Evolutionary conservation across 495 filamentous ascomycete genomes (phyloP), one percentile per base, ranked within the genome.

Genomic region (Margaritispora aquatica): DNA sequence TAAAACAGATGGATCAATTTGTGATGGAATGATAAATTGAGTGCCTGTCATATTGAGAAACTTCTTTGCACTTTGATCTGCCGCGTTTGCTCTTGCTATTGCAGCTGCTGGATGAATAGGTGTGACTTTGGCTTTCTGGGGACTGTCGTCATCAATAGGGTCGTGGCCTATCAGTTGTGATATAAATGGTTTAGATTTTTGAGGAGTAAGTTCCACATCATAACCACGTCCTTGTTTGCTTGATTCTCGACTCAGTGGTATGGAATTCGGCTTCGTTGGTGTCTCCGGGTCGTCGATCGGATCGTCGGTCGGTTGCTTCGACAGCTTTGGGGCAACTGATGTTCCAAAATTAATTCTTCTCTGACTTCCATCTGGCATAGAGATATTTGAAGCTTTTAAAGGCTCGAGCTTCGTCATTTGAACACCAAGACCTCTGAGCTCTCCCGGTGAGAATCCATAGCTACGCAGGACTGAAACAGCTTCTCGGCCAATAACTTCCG

Each of bases 321-420:
- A 19, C 26, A 48, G 26, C 34, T 59, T 61, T 50, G 53, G 51
- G 21, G 63, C 26, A 34, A 46, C 38, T 22, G 57, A 51, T 23
- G 44, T 34, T 9, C 59, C 58, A 56, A 68, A 68, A 46, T 54
- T 63, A 34, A 68, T 63, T 17, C 58, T 34, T 51, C 54, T 79
- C 66, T 92, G 88, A 68, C 82, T 85, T 56, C 84, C 80, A 44
- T 85, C 80, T 8, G 74, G 71, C 10, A 56, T 17, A 19, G 27
- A 11, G 41, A 51, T 46, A 26, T 8, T 61, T 2, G 61, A 69
- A 10, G 67, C 58, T 64, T 89, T 94, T 50, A 91, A 71, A 10
- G 86, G 85, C 59, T 98, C 91, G 5, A 98, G 79, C 72, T 90
- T 96, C 20, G 88, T 92, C 84, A 96, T 87, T 67, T 96, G 91